These are phyloP conservation scores for Lachnellula suecica DNA, from an alignment of 2,329 filamentous ascomycete genomes.

Conservation along the genomic window DNA sequence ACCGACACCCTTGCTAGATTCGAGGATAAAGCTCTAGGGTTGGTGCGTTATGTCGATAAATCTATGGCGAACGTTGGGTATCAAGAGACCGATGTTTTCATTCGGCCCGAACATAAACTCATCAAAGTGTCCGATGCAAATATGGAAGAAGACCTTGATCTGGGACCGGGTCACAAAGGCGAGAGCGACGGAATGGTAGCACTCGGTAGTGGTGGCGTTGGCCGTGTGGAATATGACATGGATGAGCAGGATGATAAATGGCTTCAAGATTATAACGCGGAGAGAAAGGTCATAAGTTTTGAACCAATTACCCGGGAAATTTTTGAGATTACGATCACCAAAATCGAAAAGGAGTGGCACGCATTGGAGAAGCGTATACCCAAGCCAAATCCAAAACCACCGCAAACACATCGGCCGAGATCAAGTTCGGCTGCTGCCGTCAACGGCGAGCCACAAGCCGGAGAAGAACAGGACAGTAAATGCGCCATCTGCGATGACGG, in stretches of 20 bases:
- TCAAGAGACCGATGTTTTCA: slow-evolving; percentile 89
- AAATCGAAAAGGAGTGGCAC: slow-evolving; percentile 99
- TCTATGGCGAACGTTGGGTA: slow-evolving; percentile 96
- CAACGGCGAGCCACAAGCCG: slow-evolving; percentile 83
- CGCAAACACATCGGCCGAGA: slow-evolving; percentile 87
- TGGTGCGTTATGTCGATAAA: slow-evolving; percentile 90
- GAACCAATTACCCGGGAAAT: slow-evolving; percentile 88
- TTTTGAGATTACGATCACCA: slow-evolving; percentile 97
- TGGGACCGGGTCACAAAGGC: slow-evolving; percentile 43
- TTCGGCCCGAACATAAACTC: slow-evolving; percentile 72
- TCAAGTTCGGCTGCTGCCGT: slow-evolving; percentile 94
- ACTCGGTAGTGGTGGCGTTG: slow-evolving; percentile 54
- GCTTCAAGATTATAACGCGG: slow-evolving; percentile 80
- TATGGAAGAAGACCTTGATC: slow-evolving; percentile 58
- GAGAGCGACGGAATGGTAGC: slow-evolving; percentile 58
- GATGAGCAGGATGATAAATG: slow-evolving; percentile 98
- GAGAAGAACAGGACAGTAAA: slow-evolving; percentile 95
- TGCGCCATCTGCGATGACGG: slow-evolving; percentile 98
- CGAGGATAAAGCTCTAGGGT: slow-evolving; percentile 81
- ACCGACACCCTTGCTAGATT: slow-evolving; percentile 79
- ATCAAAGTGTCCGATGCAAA: slow-evolving; percentile 62
- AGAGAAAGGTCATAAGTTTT: slow-evolving; percentile 70
- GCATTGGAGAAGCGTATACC: slow-evolving; percentile 94
- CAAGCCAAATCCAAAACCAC: slow-evolving; percentile 93
- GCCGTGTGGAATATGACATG: slow-evolving; percentile 98